A percentile compares a stretch with the other conserved stretches of the same genome.
phyloP scores from a whole-genome alignment of 495 filamentous ascomycete species.

The Aspergillus sparsus region DNA sequence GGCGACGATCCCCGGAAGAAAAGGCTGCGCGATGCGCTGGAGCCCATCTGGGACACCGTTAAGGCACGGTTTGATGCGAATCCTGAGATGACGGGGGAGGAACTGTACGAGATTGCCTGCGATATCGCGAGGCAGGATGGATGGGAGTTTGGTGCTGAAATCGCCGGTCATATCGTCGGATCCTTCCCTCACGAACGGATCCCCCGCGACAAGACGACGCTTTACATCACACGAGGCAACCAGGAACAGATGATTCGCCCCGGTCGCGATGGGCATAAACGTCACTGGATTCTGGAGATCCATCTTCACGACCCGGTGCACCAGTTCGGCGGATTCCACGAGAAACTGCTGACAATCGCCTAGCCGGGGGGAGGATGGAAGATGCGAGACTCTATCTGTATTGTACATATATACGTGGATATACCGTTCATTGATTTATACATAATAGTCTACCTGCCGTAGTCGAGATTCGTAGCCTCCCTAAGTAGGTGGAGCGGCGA shows the following conservation, averaged over 20 bases:
- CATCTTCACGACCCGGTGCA: constrained; percentile 44
- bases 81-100: constrained; percentile 45
- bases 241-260: constrained; percentile 34
- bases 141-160: constrained; percentile 43
- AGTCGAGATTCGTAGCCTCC: no score
- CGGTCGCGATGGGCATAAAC: constrained; percentile 41
- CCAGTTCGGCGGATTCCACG: constrained; percentile 44
- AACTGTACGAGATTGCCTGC: constrained; percentile 42
- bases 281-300: constrained; percentile 56
- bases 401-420: background rate
- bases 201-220: constrained; percentile 41
- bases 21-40: constrained; percentile 44
- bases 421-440: background rate
- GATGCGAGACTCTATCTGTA: background rate
- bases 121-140: constrained; percentile 31
- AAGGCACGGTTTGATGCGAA: constrained; percentile 36
- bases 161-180: constrained; percentile 49
- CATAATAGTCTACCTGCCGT: no score
- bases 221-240: constrained; percentile 49
- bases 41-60: constrained; percentile 44
- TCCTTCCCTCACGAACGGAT: constrained; percentile 51
- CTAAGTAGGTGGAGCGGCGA: no score
- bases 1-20: constrained; percentile 48
- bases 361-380: background rate
- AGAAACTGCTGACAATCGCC: constrained; percentile 47